Evolutionary conservation across 768 basidiomycete species (phyloP).

Genomic region (Suillus bovinus): DNA sequence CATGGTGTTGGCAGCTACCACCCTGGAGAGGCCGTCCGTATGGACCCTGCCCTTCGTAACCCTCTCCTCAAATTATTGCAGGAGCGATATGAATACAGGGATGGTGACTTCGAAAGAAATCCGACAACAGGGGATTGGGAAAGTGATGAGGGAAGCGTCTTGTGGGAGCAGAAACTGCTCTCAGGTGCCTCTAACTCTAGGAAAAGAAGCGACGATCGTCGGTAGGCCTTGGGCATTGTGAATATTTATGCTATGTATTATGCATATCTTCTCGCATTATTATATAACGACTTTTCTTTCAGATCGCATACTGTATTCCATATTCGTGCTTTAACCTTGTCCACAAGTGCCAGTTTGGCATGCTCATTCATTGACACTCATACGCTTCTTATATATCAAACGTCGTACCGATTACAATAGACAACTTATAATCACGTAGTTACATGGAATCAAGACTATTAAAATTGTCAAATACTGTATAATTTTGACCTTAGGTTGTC

Average conservation of each 20-base stretch:
- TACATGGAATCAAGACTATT: neutral
- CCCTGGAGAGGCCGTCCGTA: constrained; percentile 83
- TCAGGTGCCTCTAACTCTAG: constrained; percentile 37
- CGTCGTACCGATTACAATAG: neutral
- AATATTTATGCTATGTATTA: constrained; percentile 1
- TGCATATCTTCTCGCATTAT: neutral
- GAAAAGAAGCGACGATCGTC: constrained; percentile 41
- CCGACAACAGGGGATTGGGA: constrained; percentile 64
- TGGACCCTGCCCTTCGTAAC: constrained; percentile 86
- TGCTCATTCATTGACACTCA: constrained; percentile 1
- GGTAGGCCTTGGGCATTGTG: constrained; percentile 20
- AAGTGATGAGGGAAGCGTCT: constrained; percentile 59
- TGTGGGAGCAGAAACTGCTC: constrained; percentile 62
- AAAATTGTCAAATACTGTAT: too few relatives aligned
- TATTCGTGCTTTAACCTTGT: neutral
- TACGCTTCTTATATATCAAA: neutral
- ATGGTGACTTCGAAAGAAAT: constrained; percentile 85
- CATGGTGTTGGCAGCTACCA: constrained; percentile 81
- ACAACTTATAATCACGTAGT: constrained; percentile 1
- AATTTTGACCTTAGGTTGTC: too few relatives aligned
- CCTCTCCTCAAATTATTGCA: constrained; percentile 74
- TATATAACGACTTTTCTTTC: neutral
- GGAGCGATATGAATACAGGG: constrained; percentile 72
- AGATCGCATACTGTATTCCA: constrained; percentile 10
- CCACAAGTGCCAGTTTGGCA: neutral